phyloP scores from a whole-genome alignment of 306 rosid species.

The Crotalaria pallida region DNA sequence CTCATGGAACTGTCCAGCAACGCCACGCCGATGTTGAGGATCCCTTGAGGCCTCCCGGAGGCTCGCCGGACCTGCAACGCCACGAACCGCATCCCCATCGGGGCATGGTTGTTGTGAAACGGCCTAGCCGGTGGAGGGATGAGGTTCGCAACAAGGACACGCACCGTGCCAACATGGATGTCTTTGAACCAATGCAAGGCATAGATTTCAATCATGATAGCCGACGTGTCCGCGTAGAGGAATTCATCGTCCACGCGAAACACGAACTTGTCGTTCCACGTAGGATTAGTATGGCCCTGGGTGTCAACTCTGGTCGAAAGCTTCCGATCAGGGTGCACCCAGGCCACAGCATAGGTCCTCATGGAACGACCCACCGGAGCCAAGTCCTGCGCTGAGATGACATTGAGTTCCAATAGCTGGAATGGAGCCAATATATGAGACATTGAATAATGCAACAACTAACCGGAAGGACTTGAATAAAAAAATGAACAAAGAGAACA shows the following conservation, averaged over 20 bases:
- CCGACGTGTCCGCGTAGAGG: conserved; percentile 51
- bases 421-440: conserved; percentile 49
- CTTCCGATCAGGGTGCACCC: conserved; percentile 76
- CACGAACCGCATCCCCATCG: conserved; percentile 63
- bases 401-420: conserved; percentile 66
- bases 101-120: conserved; percentile 27
- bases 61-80: conserved; percentile 74
- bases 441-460: conserved; percentile 21
- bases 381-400: conserved; percentile 76
- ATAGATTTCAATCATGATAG: conserved; percentile 79
- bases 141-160: conserved; percentile 66
- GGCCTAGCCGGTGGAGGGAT: conserved; percentile 35
- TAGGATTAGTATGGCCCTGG: conserved; percentile 61
- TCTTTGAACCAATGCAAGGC: conserved; percentile 87
- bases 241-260: conserved; percentile 81
- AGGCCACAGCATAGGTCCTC: conserved; percentile 76
- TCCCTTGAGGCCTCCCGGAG: conserved; percentile 87
- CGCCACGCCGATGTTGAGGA: conserved; percentile 71
- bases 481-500: neutral
- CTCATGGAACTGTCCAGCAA: conserved; percentile 81
- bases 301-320: conserved; percentile 80
- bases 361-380: conserved; percentile 51
- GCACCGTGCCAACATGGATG: conserved; percentile 74
- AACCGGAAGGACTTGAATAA: neutral
- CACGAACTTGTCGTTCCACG: conserved; percentile 92